These are phyloP conservation scores for Ophiostoma ips DNA, from an alignment of 2,329 filamentous ascomycete species.

Conservation along the genomic window DNA sequence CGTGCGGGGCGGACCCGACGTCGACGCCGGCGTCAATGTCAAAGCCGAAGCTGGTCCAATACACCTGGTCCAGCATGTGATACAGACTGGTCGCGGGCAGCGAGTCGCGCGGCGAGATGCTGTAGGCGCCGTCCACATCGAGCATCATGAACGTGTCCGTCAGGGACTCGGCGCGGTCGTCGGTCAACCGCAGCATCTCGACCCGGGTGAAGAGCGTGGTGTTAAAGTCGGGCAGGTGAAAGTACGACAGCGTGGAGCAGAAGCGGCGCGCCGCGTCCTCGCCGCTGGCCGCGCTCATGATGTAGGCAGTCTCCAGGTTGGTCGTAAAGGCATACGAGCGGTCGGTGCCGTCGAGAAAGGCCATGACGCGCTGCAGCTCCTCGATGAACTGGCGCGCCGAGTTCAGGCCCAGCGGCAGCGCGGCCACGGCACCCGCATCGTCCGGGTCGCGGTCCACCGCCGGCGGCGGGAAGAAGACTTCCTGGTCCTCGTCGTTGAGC, in stretches of 20 bases:
- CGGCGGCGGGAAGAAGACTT: not conserved
- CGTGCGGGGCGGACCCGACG: not conserved
- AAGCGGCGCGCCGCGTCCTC: conserved; percentile 28
- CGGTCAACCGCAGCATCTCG: not conserved
- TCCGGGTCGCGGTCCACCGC: not conserved
- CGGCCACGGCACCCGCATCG: not conserved
- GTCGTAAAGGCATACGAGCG: conserved; percentile 45
- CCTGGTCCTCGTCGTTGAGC: not conserved
- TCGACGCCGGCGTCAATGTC: no score
- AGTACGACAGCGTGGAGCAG: conserved; percentile 26
- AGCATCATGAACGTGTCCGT: not conserved
- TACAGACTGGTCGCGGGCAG: not conserved
- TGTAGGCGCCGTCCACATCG: not conserved
- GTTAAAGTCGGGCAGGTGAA: not conserved
- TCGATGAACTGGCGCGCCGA: conserved; percentile 29
- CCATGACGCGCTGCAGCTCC: conserved; percentile 48
- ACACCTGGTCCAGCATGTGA: not conserved
- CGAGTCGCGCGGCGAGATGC: not conserved
- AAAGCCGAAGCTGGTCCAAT: not conserved
- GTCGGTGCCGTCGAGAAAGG: conserved; percentile 47
- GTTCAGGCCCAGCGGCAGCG: not conserved
- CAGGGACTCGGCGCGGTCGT: not conserved
- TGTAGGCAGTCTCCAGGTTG: conserved; percentile 4
- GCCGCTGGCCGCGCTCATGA: conserved; percentile 5
- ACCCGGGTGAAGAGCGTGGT: conserved; percentile 4